Conservation (phyloP, 2,329 filamentous ascomycete species). For the Microcera coccophila region DNA sequence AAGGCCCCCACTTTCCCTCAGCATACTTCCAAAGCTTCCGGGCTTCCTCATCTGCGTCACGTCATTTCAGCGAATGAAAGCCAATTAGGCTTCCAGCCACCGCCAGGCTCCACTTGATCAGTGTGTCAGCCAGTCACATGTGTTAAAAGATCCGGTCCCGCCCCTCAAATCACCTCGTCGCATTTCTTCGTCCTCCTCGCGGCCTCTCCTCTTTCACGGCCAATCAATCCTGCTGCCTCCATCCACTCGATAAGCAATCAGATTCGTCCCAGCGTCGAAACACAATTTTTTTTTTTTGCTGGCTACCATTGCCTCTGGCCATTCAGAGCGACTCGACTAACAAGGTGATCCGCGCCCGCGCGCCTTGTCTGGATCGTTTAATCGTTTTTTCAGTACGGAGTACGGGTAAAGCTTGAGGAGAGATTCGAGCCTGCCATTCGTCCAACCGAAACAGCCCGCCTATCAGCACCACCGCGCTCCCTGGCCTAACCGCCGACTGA, state of each 20-base stretch:
- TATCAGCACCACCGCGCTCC: background rate
- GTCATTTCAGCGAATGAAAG: constrained; percentile 32
- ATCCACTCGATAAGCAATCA: constrained; percentile 37
- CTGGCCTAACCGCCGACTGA: background rate
- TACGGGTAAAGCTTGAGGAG: background rate
- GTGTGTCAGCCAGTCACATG: constrained; percentile 51
- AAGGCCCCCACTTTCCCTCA: background rate
- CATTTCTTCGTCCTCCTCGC: constrained; percentile 41
- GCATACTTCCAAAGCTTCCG: background rate
- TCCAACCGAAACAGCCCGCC: background rate
- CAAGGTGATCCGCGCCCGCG: constrained; percentile 17
- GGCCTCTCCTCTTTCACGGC: constrained; percentile 41
- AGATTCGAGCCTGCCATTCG: background rate
- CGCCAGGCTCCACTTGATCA: constrained; percentile 33
- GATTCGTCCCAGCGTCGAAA: constrained; percentile 29
- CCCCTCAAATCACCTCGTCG: constrained; percentile 52
- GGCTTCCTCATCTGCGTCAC: constrained; percentile 16
- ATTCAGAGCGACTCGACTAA: constrained; percentile 27
- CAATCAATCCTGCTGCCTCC: constrained; percentile 42
- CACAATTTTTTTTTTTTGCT: constrained; percentile 20
- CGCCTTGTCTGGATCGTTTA: constrained; percentile 9
- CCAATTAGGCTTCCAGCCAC: constrained; percentile 24
- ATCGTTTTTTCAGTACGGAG: background rate
- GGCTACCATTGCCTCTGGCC: constrained; percentile 19
- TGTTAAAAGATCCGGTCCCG: constrained; percentile 42